phyloP scores from a whole-genome alignment of 805 yeast species.

The Yarrowia osloensis region DNA sequence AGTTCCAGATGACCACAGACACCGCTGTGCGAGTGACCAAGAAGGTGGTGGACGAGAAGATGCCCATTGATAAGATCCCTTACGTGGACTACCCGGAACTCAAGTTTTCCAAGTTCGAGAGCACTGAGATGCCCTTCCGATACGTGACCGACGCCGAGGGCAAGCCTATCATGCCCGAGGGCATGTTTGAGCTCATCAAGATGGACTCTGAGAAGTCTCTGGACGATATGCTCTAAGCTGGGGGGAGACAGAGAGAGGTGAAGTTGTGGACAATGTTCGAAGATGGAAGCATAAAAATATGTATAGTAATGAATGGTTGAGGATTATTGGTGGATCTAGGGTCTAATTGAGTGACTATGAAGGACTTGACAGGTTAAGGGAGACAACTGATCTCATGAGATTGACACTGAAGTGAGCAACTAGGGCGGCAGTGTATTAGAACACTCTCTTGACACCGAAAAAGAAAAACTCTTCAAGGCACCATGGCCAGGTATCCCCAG shows the following conservation, averaged over 20 bases:
- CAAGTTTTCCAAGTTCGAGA: slow-evolving; percentile 81
- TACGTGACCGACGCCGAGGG: slow-evolving; percentile 65
- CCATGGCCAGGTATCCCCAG: neutral
- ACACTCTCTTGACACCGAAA: too few species aligned
- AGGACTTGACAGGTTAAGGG: too few species aligned
- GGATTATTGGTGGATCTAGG: neutral
- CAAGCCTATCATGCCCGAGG: slow-evolving; percentile 84
- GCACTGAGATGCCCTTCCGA: slow-evolving; percentile 97
- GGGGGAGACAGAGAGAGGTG: neutral
- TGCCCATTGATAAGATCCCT: slow-evolving; percentile 66
- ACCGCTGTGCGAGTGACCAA: slow-evolving; percentile 95
- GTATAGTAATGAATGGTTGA: neutral
- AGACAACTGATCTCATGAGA: too few species aligned
- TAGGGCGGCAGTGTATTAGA: too few species aligned
- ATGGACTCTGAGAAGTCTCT: slow-evolving; percentile 78
- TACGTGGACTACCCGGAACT: slow-evolving; percentile 95
- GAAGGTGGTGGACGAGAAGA: slow-evolving; percentile 62
- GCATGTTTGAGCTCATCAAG: slow-evolving; percentile 85
- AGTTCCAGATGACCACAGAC: slow-evolving; percentile 94
- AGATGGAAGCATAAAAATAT: neutral
- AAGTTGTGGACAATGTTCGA: neutral
- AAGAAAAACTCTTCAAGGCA: neutral
- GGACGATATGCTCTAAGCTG: slow-evolving; percentile 38
- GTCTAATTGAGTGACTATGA: too few species aligned
- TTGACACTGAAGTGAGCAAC: too few species aligned